Evolutionary conservation across 495 filamentous ascomycete species (phyloP), one percentile per base, ranked within the genome.

Genomic region (Xylaria acuta): DNA sequence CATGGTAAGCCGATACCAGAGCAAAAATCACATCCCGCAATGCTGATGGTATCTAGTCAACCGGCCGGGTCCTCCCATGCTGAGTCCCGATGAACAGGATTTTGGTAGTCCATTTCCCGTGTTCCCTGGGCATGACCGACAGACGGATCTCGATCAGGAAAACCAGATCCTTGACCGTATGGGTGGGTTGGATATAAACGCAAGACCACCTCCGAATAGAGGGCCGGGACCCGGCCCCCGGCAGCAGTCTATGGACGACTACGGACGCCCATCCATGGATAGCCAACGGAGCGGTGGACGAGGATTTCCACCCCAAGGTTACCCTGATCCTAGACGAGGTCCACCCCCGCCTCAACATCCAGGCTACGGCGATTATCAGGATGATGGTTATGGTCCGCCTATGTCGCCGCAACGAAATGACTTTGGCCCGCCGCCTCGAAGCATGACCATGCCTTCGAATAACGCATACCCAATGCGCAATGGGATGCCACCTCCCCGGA

Each of bases 21-120:
- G 3, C 22, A 3, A 27, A 14, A 20, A 27, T 41, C 1, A 36
- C 12, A 7, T 25, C 30, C n/a, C 25, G 30, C 20, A 3, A 70
- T 30, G 62, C 74, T 79, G 65, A 79, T 66, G 41, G 32, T 34
- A 18, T 36, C 14, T 59, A 84, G 80, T 67, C 8, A 79, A 80
- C 59, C 80, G 77, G 9, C 69, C 70, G 5, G 76, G 80, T 30
- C 79, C 79, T 40, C 69, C 76, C 18, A 77, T 82, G 75, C 63
- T 67, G 40, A 78, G 74, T 47, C 86, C 89, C 11, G 84, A 85
- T 14, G 83, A 83, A 5, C 75, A 83, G 51, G 80, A 87, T n/a
- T 91, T 88, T 76, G 90, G 92, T 58, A 90, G 89, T 72, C 88
- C 91, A 5, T 94, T 92, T 71, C 90, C 92, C 16, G 83, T 86